Evolutionary conservation across 164 flowering plant species (phyloP), one percentile per base, ranked within the genome.

Genomic region (Hamamelis virginiana): DNA sequence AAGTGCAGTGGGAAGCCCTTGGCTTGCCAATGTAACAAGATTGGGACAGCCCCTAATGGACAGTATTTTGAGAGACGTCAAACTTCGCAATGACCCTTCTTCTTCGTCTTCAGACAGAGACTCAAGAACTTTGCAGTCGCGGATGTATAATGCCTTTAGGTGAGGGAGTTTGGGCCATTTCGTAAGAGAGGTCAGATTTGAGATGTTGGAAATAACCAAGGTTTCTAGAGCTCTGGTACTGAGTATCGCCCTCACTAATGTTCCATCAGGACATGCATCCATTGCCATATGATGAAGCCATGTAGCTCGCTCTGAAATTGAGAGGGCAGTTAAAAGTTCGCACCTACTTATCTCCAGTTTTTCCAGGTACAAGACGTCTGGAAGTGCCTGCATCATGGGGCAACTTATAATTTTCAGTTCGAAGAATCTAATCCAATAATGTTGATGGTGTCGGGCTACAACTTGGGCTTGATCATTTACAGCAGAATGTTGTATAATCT

Each of bases 351-450:
- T 69, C 21, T 69, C 73, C 22, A 70, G 53, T 25, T 70, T 70
- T 46, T 58, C 59, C 25, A 68, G 68, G 38, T 13, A 13, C 18
- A 70, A 70, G 23, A 23, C 0, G 9, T 22, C 23, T 18, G 73
- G 68, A 25, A 70, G n/a, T 22, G 47, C 13, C 23, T 22, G 13
- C 23, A 70, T 5, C 52, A 19, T 70, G 43, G 67, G 67, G 38
- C 77, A 75, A 9, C 50, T 61, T 8, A 26, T 25, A 19, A 75
- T 19, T 66, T 60, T 70, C 64, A 75, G 23, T 55, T 75, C 74
- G 3, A 75, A 22, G 23, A 69, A 27, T 0, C 21, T 13, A 25
- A 4, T 4, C 9, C n/a, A n/a, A n/a, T n/a, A 50, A 16, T 0
- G 57, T 25, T 10, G 12, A 22, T 64, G 6, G 44, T 23, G 15